Evolutionary conservation across 176 grass and related monocot genomes (phyloP).

Genomic region (maize (Zea mays)): Zm-B73-REFERENCE-NAM-5.0 NC_050097.1:72636501-72637000

Average conservation of each 20-base stretch:
- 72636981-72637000: no score
- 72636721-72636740: neutral
- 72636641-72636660: conserved; percentile 62
- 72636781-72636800: neutral
- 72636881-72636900: no score
- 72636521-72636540: conserved; percentile 20
- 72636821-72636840: no score
- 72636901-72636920: neutral
- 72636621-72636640: conserved; percentile 74
- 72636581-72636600: conserved; percentile 66
- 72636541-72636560: conserved; percentile 39
- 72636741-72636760: neutral
- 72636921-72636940: neutral
- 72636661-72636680: conserved; percentile 59
- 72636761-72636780: neutral
- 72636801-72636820: no score
- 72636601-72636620: conserved; percentile 87
- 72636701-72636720: neutral
- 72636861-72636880: neutral
- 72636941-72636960: neutral
- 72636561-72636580: conserved; percentile 41
- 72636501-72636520: conserved; percentile 24
- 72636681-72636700: conserved; percentile 32
- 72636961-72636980: no score
- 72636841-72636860: neutral